A percentile compares a stretch with the other conserved stretches of the same genome.
Conservation (phyloP, 208 protist genomes). For the Balamuthia mandrillaris region DNA sequence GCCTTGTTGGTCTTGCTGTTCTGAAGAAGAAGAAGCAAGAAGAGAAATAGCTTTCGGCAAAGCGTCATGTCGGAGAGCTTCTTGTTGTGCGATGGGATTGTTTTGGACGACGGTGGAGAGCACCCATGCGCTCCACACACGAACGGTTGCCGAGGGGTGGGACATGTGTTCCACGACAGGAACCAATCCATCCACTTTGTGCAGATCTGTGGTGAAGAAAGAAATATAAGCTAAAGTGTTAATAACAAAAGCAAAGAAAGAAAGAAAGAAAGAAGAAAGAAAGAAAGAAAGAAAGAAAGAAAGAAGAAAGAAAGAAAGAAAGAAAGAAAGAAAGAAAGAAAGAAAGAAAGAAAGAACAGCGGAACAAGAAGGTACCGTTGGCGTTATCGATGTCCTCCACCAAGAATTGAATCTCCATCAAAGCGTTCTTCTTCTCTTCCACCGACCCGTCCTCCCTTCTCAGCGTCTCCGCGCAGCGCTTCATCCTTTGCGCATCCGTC, state of each 20-base stretch:
- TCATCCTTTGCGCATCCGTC: neutral
- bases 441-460: neutral
- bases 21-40: too few species aligned
- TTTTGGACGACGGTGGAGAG: too few species aligned
- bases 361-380: neutral
- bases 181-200: conserved; percentile 6
- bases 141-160: too few species aligned
- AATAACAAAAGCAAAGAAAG: too few species aligned
- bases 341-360: neutral
- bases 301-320: neutral
- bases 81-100: too few species aligned
- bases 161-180: neutral
- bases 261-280: too few species aligned
- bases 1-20: too few species aligned
- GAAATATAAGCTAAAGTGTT: neutral
- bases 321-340: neutral
- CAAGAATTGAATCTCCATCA: neutral
- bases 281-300: neutral
- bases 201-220: neutral
- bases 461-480: neutral
- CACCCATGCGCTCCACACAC: too few species aligned
- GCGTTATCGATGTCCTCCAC: neutral
- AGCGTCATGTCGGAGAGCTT: too few species aligned
- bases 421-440: neutral
- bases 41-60: too few species aligned